These are phyloP conservation scores for Prunus yedoensis DNA, from an alignment of 331 rosid species.

Conservation along the genomic window DNA sequence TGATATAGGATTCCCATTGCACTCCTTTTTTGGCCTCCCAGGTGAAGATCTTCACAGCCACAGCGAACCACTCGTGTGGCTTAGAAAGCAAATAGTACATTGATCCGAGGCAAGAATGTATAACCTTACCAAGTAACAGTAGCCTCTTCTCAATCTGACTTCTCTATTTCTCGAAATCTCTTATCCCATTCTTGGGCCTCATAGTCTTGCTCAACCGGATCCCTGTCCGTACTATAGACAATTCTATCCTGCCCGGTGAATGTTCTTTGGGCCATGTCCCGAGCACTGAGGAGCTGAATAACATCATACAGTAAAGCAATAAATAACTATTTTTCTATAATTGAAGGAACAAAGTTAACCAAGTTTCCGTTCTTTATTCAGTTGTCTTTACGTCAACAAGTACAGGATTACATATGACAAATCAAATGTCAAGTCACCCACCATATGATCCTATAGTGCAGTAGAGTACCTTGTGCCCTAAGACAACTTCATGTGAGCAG, in stretches of 20 bases:
- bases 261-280: conserved; percentile 87
- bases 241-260: conserved; percentile 87
- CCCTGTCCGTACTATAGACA: conserved; percentile 89
- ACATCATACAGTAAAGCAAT: conserved; percentile 27
- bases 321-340: conserved; percentile 1
- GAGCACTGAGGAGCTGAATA: conserved; percentile 85
- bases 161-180: conserved; percentile 77
- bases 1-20: too few relatives aligned
- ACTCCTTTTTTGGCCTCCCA: neutral
- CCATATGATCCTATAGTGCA: neutral
- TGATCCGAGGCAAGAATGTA: neutral
- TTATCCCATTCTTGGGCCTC: conserved; percentile 84
- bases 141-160: too few relatives aligned
- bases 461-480: neutral
- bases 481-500: neutral
- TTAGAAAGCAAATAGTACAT: neutral
- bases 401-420: neutral
- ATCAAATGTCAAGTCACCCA: neutral
- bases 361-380: neutral
- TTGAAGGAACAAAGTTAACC: neutral
- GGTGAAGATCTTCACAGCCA: too few relatives aligned
- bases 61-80: too few relatives aligned
- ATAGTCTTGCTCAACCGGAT: conserved; percentile 78
- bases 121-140: conserved; percentile 29
- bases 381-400: neutral